A percentile compares a stretch with the other conserved stretches of the same genome.
phyloP scores from a whole-genome alignment of 2,329 filamentous ascomycete species.

The Beauveria australis region DNA sequence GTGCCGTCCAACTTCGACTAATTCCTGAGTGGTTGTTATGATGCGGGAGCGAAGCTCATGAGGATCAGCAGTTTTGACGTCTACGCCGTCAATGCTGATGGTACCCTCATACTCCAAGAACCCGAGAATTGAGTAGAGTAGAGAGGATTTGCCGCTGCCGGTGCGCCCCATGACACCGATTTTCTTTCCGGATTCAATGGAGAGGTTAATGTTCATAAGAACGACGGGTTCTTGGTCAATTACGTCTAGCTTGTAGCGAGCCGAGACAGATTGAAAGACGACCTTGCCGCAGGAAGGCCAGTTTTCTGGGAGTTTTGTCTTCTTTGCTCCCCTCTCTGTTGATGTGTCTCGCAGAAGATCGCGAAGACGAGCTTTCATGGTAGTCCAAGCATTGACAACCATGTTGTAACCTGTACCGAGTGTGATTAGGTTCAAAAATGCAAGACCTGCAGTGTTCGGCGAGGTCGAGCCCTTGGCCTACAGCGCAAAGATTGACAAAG shows the following conservation, averaged over 20 bases:
- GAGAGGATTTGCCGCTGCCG: constrained; percentile 60
- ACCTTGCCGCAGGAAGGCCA: background rate
- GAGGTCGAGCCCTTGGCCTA: background rate
- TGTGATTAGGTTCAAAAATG: background rate
- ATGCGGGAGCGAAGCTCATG: background rate
- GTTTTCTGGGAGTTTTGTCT: background rate
- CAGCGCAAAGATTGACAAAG: background rate
- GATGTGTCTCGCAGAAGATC: background rate
- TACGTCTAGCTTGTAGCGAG: background rate
- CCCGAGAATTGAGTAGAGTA: constrained; percentile 61
- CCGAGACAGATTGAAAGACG: background rate
- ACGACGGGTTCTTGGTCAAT: background rate
- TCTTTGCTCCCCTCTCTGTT: background rate
- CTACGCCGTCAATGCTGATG: constrained; percentile 58
- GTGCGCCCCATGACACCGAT: constrained; percentile 63
- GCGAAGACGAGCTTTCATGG: background rate
- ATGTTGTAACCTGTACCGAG: background rate
- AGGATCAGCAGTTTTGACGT: constrained; percentile 44
- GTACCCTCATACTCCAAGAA: constrained; percentile 56
- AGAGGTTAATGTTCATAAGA: constrained; percentile 54
- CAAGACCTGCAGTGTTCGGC: background rate
- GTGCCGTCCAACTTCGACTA: background rate
- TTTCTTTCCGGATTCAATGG: constrained; percentile 51
- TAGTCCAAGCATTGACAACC: background rate
- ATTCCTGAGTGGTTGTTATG: background rate